phyloP scores from a whole-genome alignment of 139 green algal genomes.

The Prasinococcaceae sp. region DNA sequence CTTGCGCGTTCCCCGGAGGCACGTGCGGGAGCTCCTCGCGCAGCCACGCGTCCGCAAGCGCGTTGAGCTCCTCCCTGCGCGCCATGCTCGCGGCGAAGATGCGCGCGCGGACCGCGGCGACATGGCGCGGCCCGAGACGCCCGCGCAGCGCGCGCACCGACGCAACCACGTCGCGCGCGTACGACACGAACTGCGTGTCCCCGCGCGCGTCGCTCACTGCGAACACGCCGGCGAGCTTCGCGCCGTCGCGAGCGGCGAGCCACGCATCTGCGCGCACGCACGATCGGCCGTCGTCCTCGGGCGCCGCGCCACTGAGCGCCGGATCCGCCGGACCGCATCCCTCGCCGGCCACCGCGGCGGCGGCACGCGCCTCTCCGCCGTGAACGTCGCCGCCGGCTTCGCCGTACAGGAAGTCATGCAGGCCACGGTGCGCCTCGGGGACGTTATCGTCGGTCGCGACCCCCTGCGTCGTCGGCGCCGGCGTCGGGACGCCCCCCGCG shows the following conservation, averaged over 20 bases:
- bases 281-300: neutral
- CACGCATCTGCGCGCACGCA: neutral
- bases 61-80: too few species aligned
- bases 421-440: constrained; percentile 60
- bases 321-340: too few species aligned
- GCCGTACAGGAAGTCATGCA: constrained; percentile 70
- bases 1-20: too few species aligned
- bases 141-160: constrained; percentile 5
- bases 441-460: constrained; percentile 50
- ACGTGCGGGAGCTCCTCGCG: too few species aligned
- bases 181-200: constrained; percentile 68
- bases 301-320: too few species aligned
- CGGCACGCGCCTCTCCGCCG: too few species aligned
- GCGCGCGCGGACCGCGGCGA: too few species aligned
- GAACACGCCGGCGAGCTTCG: constrained; percentile 53
- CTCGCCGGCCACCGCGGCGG: too few species aligned
- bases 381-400: constrained; percentile 32
- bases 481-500: too few species aligned
- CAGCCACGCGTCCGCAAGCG: too few species aligned
- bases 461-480: neutral
- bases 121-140: neutral
- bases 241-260: constrained; percentile 67
- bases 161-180: constrained; percentile 59
- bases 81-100: too few species aligned
- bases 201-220: constrained; percentile 49